A percentile compares a stretch with the other conserved stretches of the same genome.
phyloP scores from a whole-genome alignment of 208 protist species.

The Endotrypanum monterogeii region DNA sequence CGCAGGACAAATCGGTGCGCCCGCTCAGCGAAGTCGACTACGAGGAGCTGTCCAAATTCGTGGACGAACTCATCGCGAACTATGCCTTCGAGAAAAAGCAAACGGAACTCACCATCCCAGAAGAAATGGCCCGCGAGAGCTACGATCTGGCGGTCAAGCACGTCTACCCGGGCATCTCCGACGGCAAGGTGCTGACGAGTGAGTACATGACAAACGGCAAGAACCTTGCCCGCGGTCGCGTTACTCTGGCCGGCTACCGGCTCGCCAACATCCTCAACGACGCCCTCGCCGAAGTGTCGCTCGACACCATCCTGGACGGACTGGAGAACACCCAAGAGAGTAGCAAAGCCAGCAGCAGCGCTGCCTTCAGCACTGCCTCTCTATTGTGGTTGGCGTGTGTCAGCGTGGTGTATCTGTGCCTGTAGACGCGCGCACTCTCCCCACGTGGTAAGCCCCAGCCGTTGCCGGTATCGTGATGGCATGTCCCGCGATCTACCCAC shows the following conservation, averaged over 20 bases:
- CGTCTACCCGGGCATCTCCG: constrained; percentile 40
- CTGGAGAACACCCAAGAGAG: constrained; percentile 17
- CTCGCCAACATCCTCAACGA: constrained; percentile 31
- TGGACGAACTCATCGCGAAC: constrained; percentile 36
- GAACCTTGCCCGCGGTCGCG: constrained; percentile 14
- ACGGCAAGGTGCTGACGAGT: constrained; percentile 29
- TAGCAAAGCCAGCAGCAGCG: too few species aligned
- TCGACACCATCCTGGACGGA: constrained; percentile 24
- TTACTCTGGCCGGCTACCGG: constrained; percentile 41
- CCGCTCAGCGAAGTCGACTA: constrained; percentile 34
- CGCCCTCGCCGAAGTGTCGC: constrained; percentile 20
- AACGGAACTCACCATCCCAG: constrained; percentile 30
- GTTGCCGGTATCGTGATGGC: too few species aligned
- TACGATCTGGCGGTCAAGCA: constrained; percentile 35
- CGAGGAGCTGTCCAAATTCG: constrained; percentile 33
- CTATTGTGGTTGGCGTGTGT: too few species aligned
- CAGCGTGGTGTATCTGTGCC: too few species aligned
- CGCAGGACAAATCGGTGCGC: constrained; percentile 21
- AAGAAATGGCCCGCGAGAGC: constrained; percentile 42
- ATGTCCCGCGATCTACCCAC: too few species aligned
- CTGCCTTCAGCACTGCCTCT: too few species aligned
- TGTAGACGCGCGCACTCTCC: too few species aligned
- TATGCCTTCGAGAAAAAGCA: constrained; percentile 32
- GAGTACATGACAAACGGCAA: constrained; percentile 30
- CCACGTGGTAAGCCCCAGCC: too few species aligned